A percentile compares a stretch with the other conserved stretches of the same genome.
Evolutionary conservation across 1,284 basidiomycete genomes (phyloP).

Genomic region (Papiliotrema fonsecae): DNA sequence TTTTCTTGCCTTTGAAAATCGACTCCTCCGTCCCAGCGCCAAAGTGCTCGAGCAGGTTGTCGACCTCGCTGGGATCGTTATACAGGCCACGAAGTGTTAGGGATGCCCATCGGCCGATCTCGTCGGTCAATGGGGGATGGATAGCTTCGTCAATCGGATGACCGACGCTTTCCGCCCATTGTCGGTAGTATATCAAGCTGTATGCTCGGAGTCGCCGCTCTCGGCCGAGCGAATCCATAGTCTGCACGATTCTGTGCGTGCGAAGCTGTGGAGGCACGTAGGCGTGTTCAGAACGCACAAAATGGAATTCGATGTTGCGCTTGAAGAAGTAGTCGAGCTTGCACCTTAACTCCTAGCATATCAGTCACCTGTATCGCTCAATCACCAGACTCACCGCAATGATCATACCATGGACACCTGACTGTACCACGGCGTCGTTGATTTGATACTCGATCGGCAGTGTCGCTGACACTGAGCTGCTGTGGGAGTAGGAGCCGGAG

Average conservation of each 20-base stretch:
- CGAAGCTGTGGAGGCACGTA: conserved; percentile 28
- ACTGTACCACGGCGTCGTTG: conserved; percentile 13
- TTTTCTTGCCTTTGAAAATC: not conserved
- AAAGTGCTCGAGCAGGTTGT: not conserved
- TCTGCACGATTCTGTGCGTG: conserved; percentile 16
- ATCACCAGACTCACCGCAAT: conserved; percentile 15
- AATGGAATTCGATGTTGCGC: conserved; percentile 31
- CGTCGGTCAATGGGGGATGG: conserved; percentile 10
- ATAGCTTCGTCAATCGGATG: conserved; percentile 17
- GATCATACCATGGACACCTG: conserved; percentile 21
- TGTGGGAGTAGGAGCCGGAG: conserved; percentile 8
- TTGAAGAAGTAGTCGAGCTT: conserved; percentile 21
- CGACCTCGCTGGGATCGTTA: not conserved
- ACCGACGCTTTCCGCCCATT: conserved; percentile 19
- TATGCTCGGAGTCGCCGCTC: conserved; percentile 34
- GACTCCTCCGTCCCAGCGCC: not conserved
- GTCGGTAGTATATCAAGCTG: conserved; percentile 18
- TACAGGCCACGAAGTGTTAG: not conserved
- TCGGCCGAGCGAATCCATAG: conserved; percentile 31
- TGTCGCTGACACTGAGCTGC: conserved; percentile 7
- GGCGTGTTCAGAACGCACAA: conserved; percentile 25
- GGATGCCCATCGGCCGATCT: conserved; percentile 26
- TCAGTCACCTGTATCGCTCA: not conserved
- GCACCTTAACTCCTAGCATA: conserved; percentile 19
- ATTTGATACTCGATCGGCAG: conserved; percentile 28